Conservation (phyloP, 2,329 filamentous ascomycete species). For the Ampelomyces quisqualis region DNA sequence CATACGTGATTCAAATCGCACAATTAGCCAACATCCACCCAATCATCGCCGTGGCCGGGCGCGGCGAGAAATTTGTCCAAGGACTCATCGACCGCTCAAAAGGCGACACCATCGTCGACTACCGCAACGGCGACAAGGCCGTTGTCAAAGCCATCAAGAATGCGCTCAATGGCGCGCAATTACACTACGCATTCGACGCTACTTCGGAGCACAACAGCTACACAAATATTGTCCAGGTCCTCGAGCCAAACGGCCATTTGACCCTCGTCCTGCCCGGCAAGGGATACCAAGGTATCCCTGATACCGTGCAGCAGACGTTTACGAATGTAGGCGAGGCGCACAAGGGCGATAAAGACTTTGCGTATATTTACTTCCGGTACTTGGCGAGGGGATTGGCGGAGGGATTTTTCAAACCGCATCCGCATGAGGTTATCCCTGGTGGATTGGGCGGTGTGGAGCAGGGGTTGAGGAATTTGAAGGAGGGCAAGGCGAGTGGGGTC, state of each 20-base stretch:
- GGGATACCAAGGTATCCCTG: constrained; percentile 47
- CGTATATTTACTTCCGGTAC: constrained; percentile 48
- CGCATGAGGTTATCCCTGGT: constrained; percentile 55
- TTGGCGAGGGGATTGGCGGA: constrained; percentile 51
- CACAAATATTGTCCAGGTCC: constrained; percentile 43
- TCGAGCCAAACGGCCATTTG: constrained; percentile 39
- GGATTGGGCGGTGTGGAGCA: constrained; percentile 57
- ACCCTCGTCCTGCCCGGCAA: constrained; percentile 48
- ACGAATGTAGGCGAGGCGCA: constrained; percentile 45
- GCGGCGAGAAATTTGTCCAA: constrained; percentile 42
- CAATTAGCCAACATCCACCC: constrained; percentile 44
- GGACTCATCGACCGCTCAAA: constrained; percentile 42
- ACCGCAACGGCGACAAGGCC: constrained; percentile 55
- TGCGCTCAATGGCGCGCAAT: constrained; percentile 47
- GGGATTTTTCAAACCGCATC: constrained; percentile 54
- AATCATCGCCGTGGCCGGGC: constrained; percentile 47
- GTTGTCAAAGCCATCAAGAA: constrained; percentile 46
- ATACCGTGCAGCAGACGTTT: constrained; percentile 39
- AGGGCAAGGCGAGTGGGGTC: constrained; percentile 61
- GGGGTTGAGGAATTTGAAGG: constrained; percentile 57
- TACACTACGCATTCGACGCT: constrained; percentile 60
- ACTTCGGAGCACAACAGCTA: constrained; percentile 54
- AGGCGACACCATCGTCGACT: constrained; percentile 53
- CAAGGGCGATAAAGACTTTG: constrained; percentile 45
- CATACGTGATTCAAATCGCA: constrained; percentile 47